A percentile compares a stretch with the other conserved stretches of the same genome.
phyloP scores from a whole-genome alignment of 2,329 filamentous ascomycete genomes.

The Harringtonia aguacate region DNA sequence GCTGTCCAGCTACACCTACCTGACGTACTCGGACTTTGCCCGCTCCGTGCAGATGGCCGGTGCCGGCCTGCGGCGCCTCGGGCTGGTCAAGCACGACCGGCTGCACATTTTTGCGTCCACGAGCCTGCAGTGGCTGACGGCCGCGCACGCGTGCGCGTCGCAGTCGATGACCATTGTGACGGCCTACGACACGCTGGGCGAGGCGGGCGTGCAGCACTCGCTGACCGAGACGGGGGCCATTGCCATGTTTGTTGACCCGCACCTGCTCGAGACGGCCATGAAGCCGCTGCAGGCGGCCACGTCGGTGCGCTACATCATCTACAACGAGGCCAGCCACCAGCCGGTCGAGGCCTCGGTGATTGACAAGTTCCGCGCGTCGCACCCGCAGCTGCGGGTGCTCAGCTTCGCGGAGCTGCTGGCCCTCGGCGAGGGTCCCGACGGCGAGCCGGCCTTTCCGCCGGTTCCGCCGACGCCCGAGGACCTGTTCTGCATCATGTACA shows the following conservation, averaged over 20 bases:
- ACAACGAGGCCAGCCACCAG: slow-evolving; percentile 44
- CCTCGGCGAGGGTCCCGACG: slow-evolving; percentile 52
- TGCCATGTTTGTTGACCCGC: slow-evolving; percentile 80
- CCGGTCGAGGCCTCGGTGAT: slow-evolving; percentile 43
- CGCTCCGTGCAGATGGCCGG: slow-evolving; percentile 58
- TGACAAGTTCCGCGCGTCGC: slow-evolving; percentile 43
- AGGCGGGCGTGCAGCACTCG: slow-evolving; percentile 76
- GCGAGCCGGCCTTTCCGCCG: slow-evolving; percentile 54
- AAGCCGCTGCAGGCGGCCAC: slow-evolving; percentile 45
- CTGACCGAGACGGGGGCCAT: slow-evolving; percentile 69
- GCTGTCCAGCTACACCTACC: slow-evolving; percentile 64
- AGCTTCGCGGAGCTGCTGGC: slow-evolving; percentile 44
- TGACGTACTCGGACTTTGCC: slow-evolving; percentile 72
- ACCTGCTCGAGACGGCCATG: slow-evolving; percentile 53
- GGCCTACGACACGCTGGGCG: slow-evolving; percentile 85
- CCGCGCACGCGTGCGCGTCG: slow-evolving; percentile 66
- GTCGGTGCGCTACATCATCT: slow-evolving; percentile 48
- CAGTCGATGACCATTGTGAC: slow-evolving; percentile 90
- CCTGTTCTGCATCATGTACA: slow-evolving; percentile 77
- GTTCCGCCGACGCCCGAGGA: slow-evolving; percentile 65
- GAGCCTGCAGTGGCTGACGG: slow-evolving; percentile 73
- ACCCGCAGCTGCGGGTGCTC: slow-evolving; percentile 41
- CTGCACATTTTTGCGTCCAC: slow-evolving; percentile 81
- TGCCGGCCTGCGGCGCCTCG: slow-evolving; percentile 63
- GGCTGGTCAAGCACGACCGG: slow-evolving; percentile 54